Evolutionary conservation across 1,284 basidiomycete genomes (phyloP).

Genomic region (Dichomitus squalens): DNA sequence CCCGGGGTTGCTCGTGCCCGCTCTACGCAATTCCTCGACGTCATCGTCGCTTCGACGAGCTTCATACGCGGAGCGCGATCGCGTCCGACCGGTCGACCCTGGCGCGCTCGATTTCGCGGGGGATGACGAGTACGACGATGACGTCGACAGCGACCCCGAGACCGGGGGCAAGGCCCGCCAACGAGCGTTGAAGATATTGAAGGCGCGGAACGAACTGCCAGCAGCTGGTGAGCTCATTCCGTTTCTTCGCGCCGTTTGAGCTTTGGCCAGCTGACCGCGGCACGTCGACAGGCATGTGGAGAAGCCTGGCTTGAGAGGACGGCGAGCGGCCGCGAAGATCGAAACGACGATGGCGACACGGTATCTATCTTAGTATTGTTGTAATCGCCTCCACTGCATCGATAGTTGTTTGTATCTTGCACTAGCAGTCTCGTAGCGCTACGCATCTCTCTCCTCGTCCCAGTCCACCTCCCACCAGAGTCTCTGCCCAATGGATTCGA

Average conservation of each 20-base stretch:
- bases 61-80: slow-evolving; percentile 69
- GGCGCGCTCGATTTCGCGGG: slow-evolving; percentile 64
- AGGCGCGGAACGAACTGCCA: slow-evolving; percentile 42
- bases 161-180: slow-evolving; percentile 51
- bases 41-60: slow-evolving; percentile 56
- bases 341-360: slow-evolving; percentile 15
- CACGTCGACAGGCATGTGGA: slow-evolving; percentile 72
- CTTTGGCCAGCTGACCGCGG: not conserved
- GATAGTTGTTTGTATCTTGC: slow-evolving; percentile 24
- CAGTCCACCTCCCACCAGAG: not conserved
- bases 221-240: slow-evolving; percentile 28
- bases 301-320: slow-evolving; percentile 63
- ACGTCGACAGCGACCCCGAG: slow-evolving; percentile 30
- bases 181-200: slow-evolving; percentile 65
- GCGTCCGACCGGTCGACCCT: slow-evolving; percentile 61
- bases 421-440: slow-evolving; percentile 13
- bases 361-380: slow-evolving; percentile 26
- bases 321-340: slow-evolving; percentile 12
- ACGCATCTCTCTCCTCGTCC: not conserved
- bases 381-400: slow-evolving; percentile 23
- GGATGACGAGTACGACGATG: slow-evolving; percentile 46
- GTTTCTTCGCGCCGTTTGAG: not conserved
- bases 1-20: slow-evolving; percentile 31
- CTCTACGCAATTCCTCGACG: slow-evolving; percentile 34
- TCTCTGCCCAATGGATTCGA: not conserved